A percentile compares a stretch with the other conserved stretches of the same genome.
Conservation (phyloP, 495 filamentous ascomycete genomes). For the Echria macrotheca region DNA sequence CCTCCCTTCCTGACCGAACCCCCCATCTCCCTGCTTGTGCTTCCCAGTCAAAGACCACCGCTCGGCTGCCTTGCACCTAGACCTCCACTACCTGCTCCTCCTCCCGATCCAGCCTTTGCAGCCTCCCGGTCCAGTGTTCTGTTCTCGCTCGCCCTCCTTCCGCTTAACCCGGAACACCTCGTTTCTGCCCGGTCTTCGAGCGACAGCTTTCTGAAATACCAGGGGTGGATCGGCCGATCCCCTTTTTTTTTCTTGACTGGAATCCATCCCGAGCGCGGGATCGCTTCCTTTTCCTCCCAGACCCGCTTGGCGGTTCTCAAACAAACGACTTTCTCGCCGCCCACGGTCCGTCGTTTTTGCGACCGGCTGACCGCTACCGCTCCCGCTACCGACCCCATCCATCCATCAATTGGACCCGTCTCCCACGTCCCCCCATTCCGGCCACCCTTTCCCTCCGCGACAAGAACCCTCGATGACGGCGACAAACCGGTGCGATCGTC, state of each 20-base stretch:
- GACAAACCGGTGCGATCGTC: not conserved
- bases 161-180: not conserved
- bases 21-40: constrained; percentile 14
- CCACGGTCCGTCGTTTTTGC: no score
- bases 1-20: constrained; percentile 19
- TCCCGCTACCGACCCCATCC: no score
- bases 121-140: not conserved
- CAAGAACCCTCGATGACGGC: not conserved
- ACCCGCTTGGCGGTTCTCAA: no score
- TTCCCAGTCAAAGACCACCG: not conserved
- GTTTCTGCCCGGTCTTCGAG: no score
- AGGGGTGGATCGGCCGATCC: no score
- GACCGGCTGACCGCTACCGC: constrained; percentile 1
- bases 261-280: no score
- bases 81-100: not conserved
- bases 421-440: not conserved
- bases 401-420: constrained; percentile 1
- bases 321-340: no score
- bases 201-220: no score
- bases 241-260: no score
- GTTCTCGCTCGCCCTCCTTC: not conserved
- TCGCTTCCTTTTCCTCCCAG: no score
- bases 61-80: no score
- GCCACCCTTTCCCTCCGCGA: not conserved
- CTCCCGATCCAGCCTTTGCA: not conserved